phyloP scores from a whole-genome alignment of 495 filamentous ascomycete species.

The Xylaria castorea region DNA sequence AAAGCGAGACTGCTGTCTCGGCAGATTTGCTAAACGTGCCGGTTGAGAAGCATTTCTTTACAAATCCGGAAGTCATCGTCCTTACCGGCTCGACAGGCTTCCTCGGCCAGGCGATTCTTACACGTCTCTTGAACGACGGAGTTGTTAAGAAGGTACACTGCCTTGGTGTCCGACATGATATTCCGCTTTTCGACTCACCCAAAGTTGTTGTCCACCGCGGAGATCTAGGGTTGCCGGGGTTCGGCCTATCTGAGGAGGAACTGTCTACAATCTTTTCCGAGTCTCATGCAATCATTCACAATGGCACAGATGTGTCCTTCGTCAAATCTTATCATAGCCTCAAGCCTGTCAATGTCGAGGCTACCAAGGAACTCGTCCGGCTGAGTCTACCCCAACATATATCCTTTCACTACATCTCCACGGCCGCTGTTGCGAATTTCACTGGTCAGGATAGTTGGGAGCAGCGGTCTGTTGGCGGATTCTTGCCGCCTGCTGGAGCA shows the following conservation, averaged over 20 bases:
- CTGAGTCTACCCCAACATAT: conserved; percentile 42
- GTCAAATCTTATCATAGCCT: conserved; percentile 57
- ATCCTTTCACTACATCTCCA: conserved; percentile 60
- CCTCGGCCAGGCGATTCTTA: no score
- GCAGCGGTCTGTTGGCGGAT: not conserved
- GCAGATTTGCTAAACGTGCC: no score
- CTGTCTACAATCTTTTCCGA: not conserved
- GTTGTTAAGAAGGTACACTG: no score
- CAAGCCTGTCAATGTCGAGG: conserved; percentile 51
- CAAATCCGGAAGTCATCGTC: not conserved
- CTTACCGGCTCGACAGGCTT: no score
- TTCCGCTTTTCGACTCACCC: no score
- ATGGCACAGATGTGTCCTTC: conserved; percentile 59
- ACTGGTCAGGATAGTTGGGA: not conserved
- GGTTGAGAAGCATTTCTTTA: not conserved
- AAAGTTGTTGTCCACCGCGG: no score
- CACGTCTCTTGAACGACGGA: no score
- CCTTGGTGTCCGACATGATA: no score
- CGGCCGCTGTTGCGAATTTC: conserved; percentile 40
- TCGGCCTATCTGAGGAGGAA: not conserved
- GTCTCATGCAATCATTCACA: conserved; percentile 56
- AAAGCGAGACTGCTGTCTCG: no score
- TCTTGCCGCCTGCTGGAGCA: not conserved
- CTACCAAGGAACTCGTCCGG: conserved; percentile 46
- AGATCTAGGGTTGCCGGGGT: not conserved